Evolutionary conservation across 1,139 yeast species (phyloP).

Genomic region (Geotrichum siamense): DNA sequence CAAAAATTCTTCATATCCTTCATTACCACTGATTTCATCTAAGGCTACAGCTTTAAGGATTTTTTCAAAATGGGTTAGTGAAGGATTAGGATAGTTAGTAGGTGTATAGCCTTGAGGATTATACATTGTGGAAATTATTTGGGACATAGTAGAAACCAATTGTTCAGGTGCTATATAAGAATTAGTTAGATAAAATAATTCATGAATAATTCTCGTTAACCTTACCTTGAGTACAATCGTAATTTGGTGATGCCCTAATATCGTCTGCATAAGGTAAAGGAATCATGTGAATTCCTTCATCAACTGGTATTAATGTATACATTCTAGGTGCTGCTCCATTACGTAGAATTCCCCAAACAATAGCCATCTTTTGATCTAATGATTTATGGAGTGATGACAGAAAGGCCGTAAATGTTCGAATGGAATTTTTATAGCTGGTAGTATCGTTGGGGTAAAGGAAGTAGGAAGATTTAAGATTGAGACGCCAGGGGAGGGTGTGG

Average conservation of each 20-base stretch:
- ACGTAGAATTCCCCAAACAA: conserved; percentile 65
- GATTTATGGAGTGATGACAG: conserved; percentile 49
- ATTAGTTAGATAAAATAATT: not conserved
- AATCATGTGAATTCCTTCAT: conserved; percentile 35
- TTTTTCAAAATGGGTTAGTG: conserved; percentile 58
- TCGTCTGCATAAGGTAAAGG: conserved; percentile 38
- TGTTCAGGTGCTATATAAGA: conserved; percentile 27
- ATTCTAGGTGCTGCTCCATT: conserved; percentile 50
- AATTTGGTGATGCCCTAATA: conserved; percentile 29
- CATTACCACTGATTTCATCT: conserved; percentile 41
- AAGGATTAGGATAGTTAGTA: conserved; percentile 55
- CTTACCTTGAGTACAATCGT: not conserved
- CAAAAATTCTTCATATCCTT: conserved; percentile 3
- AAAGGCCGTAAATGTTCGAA: conserved; percentile 58
- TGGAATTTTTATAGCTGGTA: conserved; percentile 55
- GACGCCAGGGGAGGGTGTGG: conserved; percentile 31
- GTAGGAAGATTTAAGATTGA: conserved; percentile 48
- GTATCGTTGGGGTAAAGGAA: conserved; percentile 55
- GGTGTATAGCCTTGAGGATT: conserved; percentile 51
- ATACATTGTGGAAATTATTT: conserved; percentile 39
- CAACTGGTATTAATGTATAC: conserved; percentile 55
- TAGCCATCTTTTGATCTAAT: conserved; percentile 47
- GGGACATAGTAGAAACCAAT: conserved; percentile 36
- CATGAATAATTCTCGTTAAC: not conserved
- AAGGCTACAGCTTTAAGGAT: conserved; percentile 59